These are phyloP conservation scores for Botryococcus braunii DNA, from an alignment of 163 green algal genomes.

Conservation along the genomic window DNA sequence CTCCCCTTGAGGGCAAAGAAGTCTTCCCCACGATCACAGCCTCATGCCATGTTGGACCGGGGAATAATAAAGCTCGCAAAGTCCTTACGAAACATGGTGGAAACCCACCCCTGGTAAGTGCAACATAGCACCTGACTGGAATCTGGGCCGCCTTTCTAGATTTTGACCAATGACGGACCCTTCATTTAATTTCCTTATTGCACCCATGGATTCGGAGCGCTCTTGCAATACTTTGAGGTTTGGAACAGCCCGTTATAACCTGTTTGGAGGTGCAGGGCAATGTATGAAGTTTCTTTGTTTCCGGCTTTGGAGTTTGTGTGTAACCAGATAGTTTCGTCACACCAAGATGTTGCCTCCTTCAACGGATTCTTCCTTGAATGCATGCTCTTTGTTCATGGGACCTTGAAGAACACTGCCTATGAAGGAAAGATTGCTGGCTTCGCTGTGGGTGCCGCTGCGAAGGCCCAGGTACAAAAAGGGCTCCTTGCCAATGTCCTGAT, in stretches of 20 bases:
- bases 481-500: neutral
- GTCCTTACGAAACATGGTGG: conserved; percentile 49
- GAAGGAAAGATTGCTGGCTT: conserved; percentile 16
- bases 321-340: neutral
- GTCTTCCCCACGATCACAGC: conserved; percentile 15
- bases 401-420: conserved; percentile 41
- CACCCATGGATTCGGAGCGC: too few species aligned
- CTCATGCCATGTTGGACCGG: conserved; percentile 55
- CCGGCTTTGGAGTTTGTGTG: neutral
- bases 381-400: conserved; percentile 39
- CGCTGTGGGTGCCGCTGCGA: conserved; percentile 20
- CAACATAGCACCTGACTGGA: too few species aligned
- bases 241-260: too few species aligned
- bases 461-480: conserved; percentile 14
- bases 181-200: too few species aligned
- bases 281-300: neutral
- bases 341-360: neutral
- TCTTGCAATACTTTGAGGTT: too few species aligned
- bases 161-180: too few species aligned
- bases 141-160: too few species aligned
- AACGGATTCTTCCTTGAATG: conserved; percentile 26
- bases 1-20: neutral
- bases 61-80: conserved; percentile 75
- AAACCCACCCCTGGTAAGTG: conserved; percentile 60
- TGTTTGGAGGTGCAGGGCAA: neutral